Evolutionary conservation across 805 yeast genomes (phyloP).

Genomic region (Kazachstania africana): DNA sequence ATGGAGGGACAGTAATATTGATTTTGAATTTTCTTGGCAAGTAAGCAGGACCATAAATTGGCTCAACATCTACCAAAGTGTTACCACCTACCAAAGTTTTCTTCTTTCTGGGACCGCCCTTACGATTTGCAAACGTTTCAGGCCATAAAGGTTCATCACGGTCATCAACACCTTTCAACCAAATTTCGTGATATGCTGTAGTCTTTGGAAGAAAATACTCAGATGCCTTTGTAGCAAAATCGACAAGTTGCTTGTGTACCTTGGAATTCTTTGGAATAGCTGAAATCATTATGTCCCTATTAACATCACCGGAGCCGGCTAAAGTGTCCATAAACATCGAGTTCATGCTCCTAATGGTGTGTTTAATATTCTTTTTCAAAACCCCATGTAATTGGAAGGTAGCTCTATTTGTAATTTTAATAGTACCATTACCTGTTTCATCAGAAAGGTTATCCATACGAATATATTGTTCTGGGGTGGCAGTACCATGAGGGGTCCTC

Average conservation of each 20-base stretch:
- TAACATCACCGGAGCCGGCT: constrained; percentile 98
- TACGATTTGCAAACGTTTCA: constrained; percentile 50
- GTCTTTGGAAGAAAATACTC: constrained; percentile 81
- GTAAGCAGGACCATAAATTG: constrained; percentile 75
- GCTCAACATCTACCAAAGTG: constrained; percentile 73
- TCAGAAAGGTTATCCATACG: constrained; percentile 73
- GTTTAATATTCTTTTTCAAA: constrained; percentile 78
- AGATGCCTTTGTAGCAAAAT: constrained; percentile 52
- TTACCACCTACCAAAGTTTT: constrained; percentile 81
- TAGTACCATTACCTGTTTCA: constrained; percentile 80
- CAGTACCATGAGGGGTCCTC: constrained; percentile 85
- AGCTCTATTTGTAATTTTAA: constrained; percentile 92
- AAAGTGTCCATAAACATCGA: constrained; percentile 82
- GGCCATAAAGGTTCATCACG: constrained; percentile 58
- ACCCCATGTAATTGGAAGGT: constrained; percentile 95
- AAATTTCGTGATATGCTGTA: constrained; percentile 92
- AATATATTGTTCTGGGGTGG: constrained; percentile 83
- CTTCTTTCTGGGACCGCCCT: constrained; percentile 68
- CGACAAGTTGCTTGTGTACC: constrained; percentile 64
- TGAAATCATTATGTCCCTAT: constrained; percentile 86
- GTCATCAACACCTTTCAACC: constrained; percentile 81
- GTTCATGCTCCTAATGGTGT: constrained; percentile 88
- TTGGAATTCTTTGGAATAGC: constrained; percentile 82
- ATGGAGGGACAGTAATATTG: constrained; percentile 91
- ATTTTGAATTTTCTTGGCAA: constrained; percentile 93